Conservation (phyloP, 2,329 filamentous ascomycete species). For the Ceratocystis lukuohia region DNA sequence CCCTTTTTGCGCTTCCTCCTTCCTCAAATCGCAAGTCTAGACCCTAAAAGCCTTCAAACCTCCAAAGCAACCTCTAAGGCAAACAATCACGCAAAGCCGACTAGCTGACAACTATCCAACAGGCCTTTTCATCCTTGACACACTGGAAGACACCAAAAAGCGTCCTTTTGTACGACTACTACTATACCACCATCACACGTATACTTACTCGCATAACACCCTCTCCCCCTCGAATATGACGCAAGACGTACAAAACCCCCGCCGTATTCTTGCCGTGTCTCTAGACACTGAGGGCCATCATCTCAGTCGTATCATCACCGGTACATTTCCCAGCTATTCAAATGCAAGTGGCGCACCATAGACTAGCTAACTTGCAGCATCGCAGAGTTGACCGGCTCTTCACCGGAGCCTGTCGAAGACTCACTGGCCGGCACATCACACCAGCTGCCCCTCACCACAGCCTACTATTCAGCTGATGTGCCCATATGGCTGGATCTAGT, state of each 20-base stretch:
- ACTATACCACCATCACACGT: background rate
- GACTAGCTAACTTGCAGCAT: conserved; percentile 1
- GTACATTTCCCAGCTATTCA: conserved; percentile 26
- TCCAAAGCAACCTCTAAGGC: too few species aligned
- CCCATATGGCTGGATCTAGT: conserved; percentile 57
- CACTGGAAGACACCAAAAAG: too few species aligned
- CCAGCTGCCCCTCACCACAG: conserved; percentile 39
- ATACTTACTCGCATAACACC: background rate
- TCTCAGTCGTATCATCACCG: conserved; percentile 40
- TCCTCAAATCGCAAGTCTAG: background rate
- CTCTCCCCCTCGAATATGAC: background rate
- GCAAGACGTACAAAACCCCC: conserved; percentile 24
- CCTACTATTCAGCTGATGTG: conserved; percentile 47
- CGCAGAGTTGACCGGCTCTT: conserved; percentile 40
- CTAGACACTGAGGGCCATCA: conserved; percentile 34
- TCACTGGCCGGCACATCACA: conserved; percentile 48
- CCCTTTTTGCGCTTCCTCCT: background rate
- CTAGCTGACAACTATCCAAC: too few species aligned
- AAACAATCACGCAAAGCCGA: too few species aligned
- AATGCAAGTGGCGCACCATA: background rate
- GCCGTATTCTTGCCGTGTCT: conserved; percentile 46
- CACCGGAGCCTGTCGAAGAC: conserved; percentile 29
- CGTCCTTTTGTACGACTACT: too few species aligned
- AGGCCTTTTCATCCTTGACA: too few species aligned
- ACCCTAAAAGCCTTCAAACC: background rate